Percentiles rank a stretch among this genome's conserved stretches.
These are phyloP conservation scores for Polychaeton citri DNA, from an alignment of 2,329 filamentous ascomycete species.

Conservation along the genomic window DNA sequence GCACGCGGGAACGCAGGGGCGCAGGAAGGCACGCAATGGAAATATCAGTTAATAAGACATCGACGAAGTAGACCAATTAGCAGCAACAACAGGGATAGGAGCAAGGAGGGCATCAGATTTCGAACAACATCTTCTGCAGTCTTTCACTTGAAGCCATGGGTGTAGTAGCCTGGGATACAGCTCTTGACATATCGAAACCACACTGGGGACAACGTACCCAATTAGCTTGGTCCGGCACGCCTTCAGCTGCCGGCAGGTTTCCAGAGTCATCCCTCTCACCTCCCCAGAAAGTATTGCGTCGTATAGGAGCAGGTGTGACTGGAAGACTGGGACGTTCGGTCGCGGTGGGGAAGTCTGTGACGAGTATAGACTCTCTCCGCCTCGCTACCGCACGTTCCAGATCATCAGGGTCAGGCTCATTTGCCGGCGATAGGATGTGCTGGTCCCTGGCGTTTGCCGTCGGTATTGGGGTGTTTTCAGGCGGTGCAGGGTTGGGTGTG, in stretches of 20 bases:
- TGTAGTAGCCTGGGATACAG: not conserved
- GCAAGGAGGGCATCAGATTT: no score
- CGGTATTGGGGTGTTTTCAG: not conserved
- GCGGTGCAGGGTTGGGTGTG: not conserved
- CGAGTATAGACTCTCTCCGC: slow-evolving; percentile 45
- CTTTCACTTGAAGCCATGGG: no score
- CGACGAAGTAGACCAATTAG: no score
- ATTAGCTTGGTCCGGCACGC: slow-evolving; percentile 74
- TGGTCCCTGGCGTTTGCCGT: slow-evolving; percentile 2
- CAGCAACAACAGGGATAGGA: no score
- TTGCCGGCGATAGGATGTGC: slow-evolving; percentile 12
- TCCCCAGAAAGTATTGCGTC: slow-evolving; percentile 55
- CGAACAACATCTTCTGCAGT: no score
- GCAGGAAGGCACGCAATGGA: no score
- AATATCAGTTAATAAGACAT: no score
- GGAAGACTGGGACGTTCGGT: slow-evolving; percentile 75
- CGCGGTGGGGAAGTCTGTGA: slow-evolving; percentile 80
- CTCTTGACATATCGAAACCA: slow-evolving; percentile 14
- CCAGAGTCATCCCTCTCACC: slow-evolving; percentile 42
- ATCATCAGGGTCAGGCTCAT: slow-evolving; percentile 12
- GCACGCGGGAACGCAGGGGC: no score
- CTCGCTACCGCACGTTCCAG: slow-evolving; percentile 16
- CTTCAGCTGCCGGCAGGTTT: slow-evolving; percentile 60
- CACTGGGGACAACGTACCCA: slow-evolving; percentile 65
- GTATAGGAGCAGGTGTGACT: slow-evolving; percentile 75